A percentile compares a stretch with the other conserved stretches of the same genome.
phyloP scores from a whole-genome alignment of 345 rosid species.

The Eucalyptus fibrosa region DNA sequence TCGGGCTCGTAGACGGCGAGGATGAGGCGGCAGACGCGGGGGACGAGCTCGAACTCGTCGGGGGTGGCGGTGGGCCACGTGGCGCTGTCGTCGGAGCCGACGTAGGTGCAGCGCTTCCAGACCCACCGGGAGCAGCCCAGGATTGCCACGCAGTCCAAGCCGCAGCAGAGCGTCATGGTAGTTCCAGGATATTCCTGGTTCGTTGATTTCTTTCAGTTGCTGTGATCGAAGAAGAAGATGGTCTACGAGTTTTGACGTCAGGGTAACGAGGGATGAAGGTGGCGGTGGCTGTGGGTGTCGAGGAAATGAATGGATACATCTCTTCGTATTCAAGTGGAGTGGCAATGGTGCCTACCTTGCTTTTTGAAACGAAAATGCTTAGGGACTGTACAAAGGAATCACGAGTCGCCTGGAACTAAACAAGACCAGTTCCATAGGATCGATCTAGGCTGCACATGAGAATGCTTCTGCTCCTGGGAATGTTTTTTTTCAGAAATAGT shows the following conservation, averaged over 20 bases:
- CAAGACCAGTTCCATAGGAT: too few relatives aligned
- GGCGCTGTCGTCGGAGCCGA: constrained; percentile 77
- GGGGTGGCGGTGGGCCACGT: constrained; percentile 60
- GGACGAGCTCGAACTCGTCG: constrained; percentile 74
- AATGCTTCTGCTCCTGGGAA: too few relatives aligned
- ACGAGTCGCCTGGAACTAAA: too few relatives aligned
- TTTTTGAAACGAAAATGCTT: background rate
- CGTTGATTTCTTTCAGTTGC: background rate
- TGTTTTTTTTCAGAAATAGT: too few relatives aligned
- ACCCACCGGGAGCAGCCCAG: constrained; percentile 71
- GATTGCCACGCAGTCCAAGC: constrained; percentile 43
- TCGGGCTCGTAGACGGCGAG: constrained; percentile 82
- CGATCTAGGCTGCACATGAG: too few relatives aligned
- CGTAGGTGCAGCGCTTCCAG: constrained; percentile 89
- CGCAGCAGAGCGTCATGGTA: constrained; percentile 12
- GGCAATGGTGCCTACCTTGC: background rate
- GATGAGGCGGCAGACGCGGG: constrained; percentile 60
- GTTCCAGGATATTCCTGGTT: background rate
- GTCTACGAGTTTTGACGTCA: background rate
- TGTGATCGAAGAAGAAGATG: background rate
- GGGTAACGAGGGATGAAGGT: background rate
- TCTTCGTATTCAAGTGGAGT: background rate
- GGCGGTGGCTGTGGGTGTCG: background rate
- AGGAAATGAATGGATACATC: background rate
- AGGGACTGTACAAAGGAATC: too few relatives aligned